These are phyloP conservation scores for Lactarius vividus DNA, from an alignment of 768 basidiomycete species.

Conservation along the genomic window DNA sequence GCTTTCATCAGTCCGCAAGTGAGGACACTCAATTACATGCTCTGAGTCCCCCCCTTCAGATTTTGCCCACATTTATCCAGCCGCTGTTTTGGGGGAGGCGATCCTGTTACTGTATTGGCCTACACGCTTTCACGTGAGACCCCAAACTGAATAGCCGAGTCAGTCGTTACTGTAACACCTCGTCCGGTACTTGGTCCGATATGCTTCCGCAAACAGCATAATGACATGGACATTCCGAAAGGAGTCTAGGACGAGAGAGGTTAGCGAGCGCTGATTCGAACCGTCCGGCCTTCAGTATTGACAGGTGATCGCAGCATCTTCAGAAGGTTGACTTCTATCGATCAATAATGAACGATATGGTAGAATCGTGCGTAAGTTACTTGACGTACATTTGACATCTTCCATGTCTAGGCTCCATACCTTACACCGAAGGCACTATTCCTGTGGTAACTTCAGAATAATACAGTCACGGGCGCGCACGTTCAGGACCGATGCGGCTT, in stretches of 20 bases:
- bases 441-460: background rate
- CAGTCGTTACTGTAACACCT: background rate
- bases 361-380: conserved; percentile 1
- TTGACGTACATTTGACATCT: conserved; percentile 15
- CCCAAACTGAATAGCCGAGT: background rate
- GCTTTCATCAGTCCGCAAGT: background rate
- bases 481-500: too few relatives aligned
- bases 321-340: background rate
- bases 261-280: background rate
- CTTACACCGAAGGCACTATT: background rate
- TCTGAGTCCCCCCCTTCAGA: background rate
- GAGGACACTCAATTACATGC: background rate
- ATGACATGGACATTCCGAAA: conserved; percentile 5
- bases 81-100: background rate
- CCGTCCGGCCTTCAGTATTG: background rate
- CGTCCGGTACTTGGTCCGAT: background rate
- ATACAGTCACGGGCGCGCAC: background rate
- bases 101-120: background rate
- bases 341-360: background rate
- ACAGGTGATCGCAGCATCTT: background rate
- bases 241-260: conserved; percentile 4
- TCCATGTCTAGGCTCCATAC: background rate
- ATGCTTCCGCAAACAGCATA: background rate
- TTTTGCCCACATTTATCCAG: background rate
- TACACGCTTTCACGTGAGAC: background rate